These are phyloP conservation scores for Eimeria falciformis DNA, from an alignment of 169 alveolate species.

Conservation along the genomic window DNA sequence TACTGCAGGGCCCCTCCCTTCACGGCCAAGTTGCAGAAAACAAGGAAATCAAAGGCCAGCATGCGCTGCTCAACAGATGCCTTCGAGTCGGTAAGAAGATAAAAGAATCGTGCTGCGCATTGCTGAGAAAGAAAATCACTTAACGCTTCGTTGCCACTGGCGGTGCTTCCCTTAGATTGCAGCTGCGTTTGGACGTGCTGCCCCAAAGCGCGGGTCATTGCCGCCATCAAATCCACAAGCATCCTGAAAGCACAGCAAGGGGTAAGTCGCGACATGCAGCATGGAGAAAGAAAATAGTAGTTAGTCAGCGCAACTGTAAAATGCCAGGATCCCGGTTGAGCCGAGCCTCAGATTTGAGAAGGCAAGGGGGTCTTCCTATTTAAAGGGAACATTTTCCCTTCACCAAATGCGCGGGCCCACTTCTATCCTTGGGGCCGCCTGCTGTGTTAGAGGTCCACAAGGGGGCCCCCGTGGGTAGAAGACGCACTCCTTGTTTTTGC, in stretches of 20 bases:
- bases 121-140: conserved; percentile 67
- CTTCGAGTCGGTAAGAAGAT: conserved; percentile 47
- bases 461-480: no score
- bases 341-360: no score
- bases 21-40: conserved; percentile 61
- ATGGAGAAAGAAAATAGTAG: no score
- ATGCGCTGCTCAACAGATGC: conserved; percentile 59
- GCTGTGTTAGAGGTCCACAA: neutral
- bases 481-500: conserved; percentile 60
- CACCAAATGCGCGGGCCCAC: neutral
- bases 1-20: conserved; percentile 68
- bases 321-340: no score
- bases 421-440: neutral
- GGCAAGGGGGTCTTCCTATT: no score
- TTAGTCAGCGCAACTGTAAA: no score
- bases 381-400: no score
- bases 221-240: conserved; percentile 69
- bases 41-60: conserved; percentile 65
- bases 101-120: conserved; percentile 68
- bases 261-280: no score
- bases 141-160: conserved; percentile 24
- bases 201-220: conserved; percentile 66
- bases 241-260: conserved; percentile 21
- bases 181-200: conserved; percentile 65
- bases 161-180: conserved; percentile 28